phyloP scores from a whole-genome alignment of 2,329 filamentous ascomycete genomes.

The Beauveria asiatica region DNA sequence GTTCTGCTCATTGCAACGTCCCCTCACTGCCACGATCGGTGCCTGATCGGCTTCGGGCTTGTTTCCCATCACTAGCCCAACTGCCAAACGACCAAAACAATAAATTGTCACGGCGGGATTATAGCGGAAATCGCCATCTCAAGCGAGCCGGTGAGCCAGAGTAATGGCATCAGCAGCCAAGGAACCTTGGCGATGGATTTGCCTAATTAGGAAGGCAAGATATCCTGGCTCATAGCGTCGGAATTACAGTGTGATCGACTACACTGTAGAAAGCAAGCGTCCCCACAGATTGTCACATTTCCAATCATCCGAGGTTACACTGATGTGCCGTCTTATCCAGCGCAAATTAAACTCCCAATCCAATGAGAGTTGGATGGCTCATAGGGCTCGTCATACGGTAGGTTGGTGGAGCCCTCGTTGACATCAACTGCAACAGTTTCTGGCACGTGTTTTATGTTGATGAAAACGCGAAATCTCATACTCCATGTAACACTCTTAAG shows the following conservation, averaged over 20 bases:
- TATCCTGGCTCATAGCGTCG: background rate
- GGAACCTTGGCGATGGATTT: background rate
- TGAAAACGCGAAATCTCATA: no score
- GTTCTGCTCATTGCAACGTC: background rate
- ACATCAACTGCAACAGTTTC: no score
- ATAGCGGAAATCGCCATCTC: background rate
- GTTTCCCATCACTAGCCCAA: background rate
- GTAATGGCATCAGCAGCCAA: background rate
- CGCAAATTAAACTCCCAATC: background rate
- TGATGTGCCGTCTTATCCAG: slow-evolving; percentile 13
- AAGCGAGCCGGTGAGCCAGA: background rate
- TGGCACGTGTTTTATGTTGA: no score
- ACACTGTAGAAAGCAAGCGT: background rate
- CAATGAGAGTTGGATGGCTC: no score
- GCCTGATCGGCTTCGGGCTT: background rate
- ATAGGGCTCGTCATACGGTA: no score
- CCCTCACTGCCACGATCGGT: background rate
- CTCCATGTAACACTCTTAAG: no score
- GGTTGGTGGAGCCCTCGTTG: no score
- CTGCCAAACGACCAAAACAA: background rate
- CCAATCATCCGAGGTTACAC: background rate
- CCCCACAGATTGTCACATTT: background rate
- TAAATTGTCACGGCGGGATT: background rate
- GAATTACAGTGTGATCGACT: background rate
- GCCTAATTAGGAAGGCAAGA: background rate